Base-by-base conservation (phyloP, 768 basidiomycete species). In the Boletus edulis region DNA sequence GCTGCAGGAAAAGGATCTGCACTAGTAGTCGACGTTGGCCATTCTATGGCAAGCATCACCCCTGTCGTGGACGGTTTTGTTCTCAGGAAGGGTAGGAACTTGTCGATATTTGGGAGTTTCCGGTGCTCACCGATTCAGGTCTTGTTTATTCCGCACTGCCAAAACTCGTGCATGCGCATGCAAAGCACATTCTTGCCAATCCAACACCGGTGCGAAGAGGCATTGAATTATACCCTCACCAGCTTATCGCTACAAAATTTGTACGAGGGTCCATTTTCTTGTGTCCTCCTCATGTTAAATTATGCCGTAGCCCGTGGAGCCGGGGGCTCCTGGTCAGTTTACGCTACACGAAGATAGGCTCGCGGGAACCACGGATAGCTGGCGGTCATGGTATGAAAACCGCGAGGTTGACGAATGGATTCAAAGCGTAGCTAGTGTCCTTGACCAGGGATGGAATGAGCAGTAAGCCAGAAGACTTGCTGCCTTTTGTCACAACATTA, bases 51-150 rank as follows among this genome's bases (percentile, higher is more conserved):
- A 14, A 96, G 91, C 62, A 91, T 96, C 14, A 94, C 93, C 1
- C 97, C 97, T 6, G 89, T 99, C 18, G 93, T 95, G 5, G 97
- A 99, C 62, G 97, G 97, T 5, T 99, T 98, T 65, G 97, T 98
- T 41, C 83, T 99, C 42, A 81, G 95, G 64, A 97, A 96, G 82
- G 96, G 96, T 87, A 43, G 43, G 69, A 52, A 12, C 18, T 9
- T 39, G 44, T 29, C 49, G 2, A 13, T 29, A 15, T 42, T 34
- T 2, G 7, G 8, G 4, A 17, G 9, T 29, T 12, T 22, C 17
- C 40, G 29, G 32, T 27, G n/a, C 49, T 47, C 39, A 61, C 14
- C 20, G 12, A 31, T 8, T 11, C 51, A 97, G 96, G 94, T 43
- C 86, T 98, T 22, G 73, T 81, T 20, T 83, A 83, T 63, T 91